These are phyloP conservation scores for Phyllosticta capitalensis DNA, from an alignment of 2,329 filamentous ascomycete species.

Conservation along the genomic window DNA sequence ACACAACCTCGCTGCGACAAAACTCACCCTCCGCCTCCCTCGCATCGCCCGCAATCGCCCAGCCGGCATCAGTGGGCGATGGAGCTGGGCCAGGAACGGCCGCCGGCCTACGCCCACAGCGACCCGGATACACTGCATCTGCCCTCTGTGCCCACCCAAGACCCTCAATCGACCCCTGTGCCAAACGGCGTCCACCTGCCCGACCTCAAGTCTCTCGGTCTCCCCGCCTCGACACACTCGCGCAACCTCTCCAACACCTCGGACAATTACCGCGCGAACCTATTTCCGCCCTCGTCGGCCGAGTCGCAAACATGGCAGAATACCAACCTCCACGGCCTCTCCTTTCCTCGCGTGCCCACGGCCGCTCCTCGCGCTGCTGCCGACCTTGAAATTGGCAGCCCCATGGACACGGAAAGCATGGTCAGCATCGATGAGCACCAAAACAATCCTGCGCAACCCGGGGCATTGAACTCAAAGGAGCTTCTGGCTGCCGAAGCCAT, in stretches of 20 bases:
- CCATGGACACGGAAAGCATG: conserved; percentile 34
- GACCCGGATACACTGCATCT: conserved; percentile 32
- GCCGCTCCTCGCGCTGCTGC: conserved; percentile 18
- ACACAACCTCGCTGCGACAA: not conserved
- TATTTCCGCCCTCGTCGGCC: conserved; percentile 23
- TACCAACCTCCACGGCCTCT: conserved; percentile 14
- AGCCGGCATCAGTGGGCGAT: conserved; percentile 1
- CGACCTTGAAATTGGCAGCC: conserved; percentile 32
- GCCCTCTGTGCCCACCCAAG: conserved; percentile 33
- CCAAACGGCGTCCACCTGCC: conserved; percentile 29
- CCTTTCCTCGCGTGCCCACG: conserved; percentile 25
- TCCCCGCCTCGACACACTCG: conserved; percentile 28
- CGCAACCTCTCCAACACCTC: conserved; percentile 20
- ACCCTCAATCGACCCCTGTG: conserved; percentile 16
- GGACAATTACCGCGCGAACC: conserved; percentile 18
- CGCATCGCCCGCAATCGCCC: not conserved
- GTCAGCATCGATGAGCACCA: conserved; percentile 31
- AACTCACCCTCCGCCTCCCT: not conserved
- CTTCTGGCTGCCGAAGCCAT: conserved; percentile 41
- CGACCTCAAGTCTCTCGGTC: conserved; percentile 35
- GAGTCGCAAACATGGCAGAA: conserved; percentile 19
- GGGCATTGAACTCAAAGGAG: conserved; percentile 22
- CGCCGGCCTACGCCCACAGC: conserved; percentile 35
- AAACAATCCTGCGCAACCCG: conserved; percentile 10
- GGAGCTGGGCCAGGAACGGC: conserved; percentile 26